Percentiles rank a stretch among this genome's conserved stretches.
phyloP scores from a whole-genome alignment of 2,329 filamentous ascomycete genomes.

The Nigrospora sphaerica region DNA sequence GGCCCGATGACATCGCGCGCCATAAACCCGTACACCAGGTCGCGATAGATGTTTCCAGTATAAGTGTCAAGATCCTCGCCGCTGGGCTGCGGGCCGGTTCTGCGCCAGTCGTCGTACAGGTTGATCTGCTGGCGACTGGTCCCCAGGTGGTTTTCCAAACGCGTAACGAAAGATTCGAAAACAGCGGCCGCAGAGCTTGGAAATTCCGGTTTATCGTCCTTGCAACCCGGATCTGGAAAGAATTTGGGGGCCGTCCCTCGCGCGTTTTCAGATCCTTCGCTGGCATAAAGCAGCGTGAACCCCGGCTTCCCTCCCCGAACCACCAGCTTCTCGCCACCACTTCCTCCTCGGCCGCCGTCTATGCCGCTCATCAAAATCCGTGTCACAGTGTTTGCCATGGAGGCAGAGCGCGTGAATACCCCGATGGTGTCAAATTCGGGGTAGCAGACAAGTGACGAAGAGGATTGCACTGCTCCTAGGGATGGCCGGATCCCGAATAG shows the following conservation, averaged over 20 bases:
- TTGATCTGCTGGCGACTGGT: slow-evolving; percentile 6
- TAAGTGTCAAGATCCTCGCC: slow-evolving; percentile 5
- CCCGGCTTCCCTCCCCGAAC: too few relatives aligned
- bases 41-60: slow-evolving; percentile 8
- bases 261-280: slow-evolving; percentile 1
- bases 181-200: slow-evolving; percentile 1
- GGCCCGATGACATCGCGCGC: slow-evolving; percentile 4
- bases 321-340: too few relatives aligned
- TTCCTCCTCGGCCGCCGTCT: neutral
- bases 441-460: slow-evolving; percentile 5
- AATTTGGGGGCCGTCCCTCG: slow-evolving; percentile 5
- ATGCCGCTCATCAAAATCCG: slow-evolving; percentile 3
- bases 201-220: neutral
- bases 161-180: slow-evolving; percentile 6
- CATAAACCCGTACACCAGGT: slow-evolving; percentile 7
- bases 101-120: slow-evolving; percentile 9
- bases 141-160: slow-evolving; percentile 4
- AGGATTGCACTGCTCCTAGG: neutral
- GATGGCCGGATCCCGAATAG: slow-evolving; percentile 11
- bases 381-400: slow-evolving; percentile 2
- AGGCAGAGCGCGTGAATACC: slow-evolving; percentile 10
- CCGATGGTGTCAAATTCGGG: slow-evolving; percentile 7
- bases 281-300: slow-evolving; percentile 9
- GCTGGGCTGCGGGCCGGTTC: slow-evolving; percentile 2
- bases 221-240: slow-evolving; percentile 4